Conservation (phyloP, 1,139 yeast species). For the Geotrichum siamense region DNA sequence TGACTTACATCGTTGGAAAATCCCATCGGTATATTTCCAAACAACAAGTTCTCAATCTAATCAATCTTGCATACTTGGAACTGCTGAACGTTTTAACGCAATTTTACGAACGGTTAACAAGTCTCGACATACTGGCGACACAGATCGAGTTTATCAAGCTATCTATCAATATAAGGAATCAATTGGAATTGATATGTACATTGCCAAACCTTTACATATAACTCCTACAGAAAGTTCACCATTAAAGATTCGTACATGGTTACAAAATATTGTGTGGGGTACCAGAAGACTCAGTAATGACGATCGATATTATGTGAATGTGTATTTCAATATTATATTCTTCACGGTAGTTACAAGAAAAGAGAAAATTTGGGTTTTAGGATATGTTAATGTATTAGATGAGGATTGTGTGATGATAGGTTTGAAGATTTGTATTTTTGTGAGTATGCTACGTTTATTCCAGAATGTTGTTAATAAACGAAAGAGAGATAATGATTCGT, state of each 20-base stretch:
- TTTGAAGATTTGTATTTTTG: background rate
- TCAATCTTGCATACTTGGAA: background rate
- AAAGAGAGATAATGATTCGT: background rate
- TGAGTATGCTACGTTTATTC: background rate
- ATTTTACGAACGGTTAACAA: background rate
- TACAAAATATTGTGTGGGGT: background rate
- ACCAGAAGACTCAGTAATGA: background rate
- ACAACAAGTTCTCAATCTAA: background rate
- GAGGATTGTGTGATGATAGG: background rate
- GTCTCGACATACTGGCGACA: background rate
- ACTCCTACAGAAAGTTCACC: background rate
- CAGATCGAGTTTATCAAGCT: background rate
- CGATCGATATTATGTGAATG: background rate
- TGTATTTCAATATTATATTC: background rate
- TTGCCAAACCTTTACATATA: background rate
- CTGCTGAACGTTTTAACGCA: background rate
- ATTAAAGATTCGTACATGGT: background rate
- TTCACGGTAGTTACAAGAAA: slow-evolving; percentile 1
- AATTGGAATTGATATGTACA: background rate
- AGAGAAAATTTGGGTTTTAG: slow-evolving; percentile 1
- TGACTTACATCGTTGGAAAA: background rate
- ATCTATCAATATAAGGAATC: background rate
- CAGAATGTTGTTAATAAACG: background rate
- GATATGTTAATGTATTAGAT: background rate
- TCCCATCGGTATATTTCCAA: background rate